These are phyloP conservation scores for Cladosporium halotolerans DNA, from an alignment of 2,329 filamentous ascomycete genomes.

Conservation along the genomic window DNA sequence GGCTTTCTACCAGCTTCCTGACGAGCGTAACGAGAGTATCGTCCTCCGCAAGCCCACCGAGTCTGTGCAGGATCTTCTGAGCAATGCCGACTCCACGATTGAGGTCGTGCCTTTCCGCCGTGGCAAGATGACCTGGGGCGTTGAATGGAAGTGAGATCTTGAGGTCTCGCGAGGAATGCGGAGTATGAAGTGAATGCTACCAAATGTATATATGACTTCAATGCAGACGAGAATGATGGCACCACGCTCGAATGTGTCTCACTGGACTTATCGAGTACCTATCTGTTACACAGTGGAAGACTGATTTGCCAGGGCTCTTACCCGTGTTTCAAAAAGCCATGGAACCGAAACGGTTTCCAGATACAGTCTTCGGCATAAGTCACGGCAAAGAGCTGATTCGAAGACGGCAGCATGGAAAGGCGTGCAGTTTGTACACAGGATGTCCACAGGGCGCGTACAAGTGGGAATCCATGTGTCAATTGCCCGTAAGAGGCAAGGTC, in stretches of 20 bases:
- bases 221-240: too few relatives aligned
- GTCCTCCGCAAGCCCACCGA: slow-evolving; percentile 51
- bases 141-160: slow-evolving; percentile 38
- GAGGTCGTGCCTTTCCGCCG: slow-evolving; percentile 62
- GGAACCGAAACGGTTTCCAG: too few relatives aligned
- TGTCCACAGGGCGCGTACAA: slow-evolving; percentile 6
- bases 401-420: background rate
- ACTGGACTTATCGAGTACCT: too few relatives aligned
- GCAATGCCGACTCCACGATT: slow-evolving; percentile 45
- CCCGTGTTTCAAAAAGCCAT: background rate
- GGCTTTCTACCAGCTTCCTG: slow-evolving; percentile 50
- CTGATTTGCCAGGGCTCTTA: too few relatives aligned
- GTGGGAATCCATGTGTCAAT: background rate
- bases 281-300: too few relatives aligned
- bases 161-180: too few relatives aligned
- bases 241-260: too few relatives aligned
- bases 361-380: background rate
- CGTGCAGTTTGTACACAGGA: background rate
- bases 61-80: slow-evolving; percentile 50
- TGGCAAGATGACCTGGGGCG: slow-evolving; percentile 55
- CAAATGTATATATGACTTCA: too few relatives aligned
- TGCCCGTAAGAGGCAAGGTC: background rate
- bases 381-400: slow-evolving; percentile 3
- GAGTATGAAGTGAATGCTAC: too few relatives aligned
- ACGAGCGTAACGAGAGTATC: slow-evolving; percentile 45